phyloP scores from a whole-genome alignment of 495 filamentous ascomycete genomes.

The Aspergillus cavernicola region DNA sequence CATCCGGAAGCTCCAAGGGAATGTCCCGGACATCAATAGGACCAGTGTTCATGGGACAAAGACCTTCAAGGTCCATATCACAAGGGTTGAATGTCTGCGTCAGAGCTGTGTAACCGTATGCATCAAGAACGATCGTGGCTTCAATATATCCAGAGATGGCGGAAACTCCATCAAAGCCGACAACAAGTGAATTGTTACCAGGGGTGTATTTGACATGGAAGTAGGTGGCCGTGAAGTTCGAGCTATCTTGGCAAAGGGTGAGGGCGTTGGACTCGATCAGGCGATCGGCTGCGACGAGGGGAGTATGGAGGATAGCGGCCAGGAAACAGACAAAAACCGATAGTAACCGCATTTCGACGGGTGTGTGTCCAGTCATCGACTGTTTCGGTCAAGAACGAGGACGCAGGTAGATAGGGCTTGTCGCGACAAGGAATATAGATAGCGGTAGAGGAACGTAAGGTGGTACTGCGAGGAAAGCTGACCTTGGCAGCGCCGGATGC shows the following conservation, averaged over 20 bases:
- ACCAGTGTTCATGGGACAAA: constrained; percentile 93
- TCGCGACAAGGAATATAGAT: constrained; percentile 17
- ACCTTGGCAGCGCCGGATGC: constrained; percentile 42
- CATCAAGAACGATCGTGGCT: constrained; percentile 70
- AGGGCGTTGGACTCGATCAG: constrained; percentile 71
- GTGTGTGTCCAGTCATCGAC: background rate
- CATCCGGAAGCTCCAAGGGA: constrained; percentile 55
- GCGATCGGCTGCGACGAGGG: constrained; percentile 37
- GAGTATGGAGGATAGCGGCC: constrained; percentile 31
- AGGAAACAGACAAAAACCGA: constrained; percentile 35
- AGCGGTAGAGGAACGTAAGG: constrained; percentile 27
- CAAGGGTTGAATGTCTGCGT: constrained; percentile 72
- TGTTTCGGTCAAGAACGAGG: constrained; percentile 1
- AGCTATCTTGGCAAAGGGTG: constrained; percentile 72
- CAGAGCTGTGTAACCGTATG: constrained; percentile 75
- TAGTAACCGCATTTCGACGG: constrained; percentile 37
- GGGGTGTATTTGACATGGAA: constrained; percentile 82
- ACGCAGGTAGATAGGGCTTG: constrained; percentile 10
- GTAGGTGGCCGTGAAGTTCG: constrained; percentile 75
- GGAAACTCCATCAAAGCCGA: constrained; percentile 80
- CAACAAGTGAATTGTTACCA: constrained; percentile 62
- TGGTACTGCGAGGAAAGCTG: constrained; percentile 33
- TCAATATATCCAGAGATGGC: constrained; percentile 80
- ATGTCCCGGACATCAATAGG: constrained; percentile 68
- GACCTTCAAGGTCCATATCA: constrained; percentile 60